Percentiles rank a stretch among this genome's conserved stretches.
These are phyloP conservation scores for Trichoderma sp. DNA, from an alignment of 2,329 filamentous ascomycete genomes.

Conservation along the genomic window DNA sequence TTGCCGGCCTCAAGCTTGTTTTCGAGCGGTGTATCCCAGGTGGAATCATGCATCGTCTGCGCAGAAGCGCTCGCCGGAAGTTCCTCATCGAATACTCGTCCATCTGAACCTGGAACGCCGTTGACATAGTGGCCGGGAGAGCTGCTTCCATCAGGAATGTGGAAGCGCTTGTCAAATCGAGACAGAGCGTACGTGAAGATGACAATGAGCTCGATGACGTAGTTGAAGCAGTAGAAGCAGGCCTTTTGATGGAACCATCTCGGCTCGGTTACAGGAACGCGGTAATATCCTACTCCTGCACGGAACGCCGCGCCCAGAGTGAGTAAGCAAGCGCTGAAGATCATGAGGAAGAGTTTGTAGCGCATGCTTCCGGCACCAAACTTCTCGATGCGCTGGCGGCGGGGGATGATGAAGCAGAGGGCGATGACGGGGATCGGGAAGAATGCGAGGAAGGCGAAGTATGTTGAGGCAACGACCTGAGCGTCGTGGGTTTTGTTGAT, in stretches of 20 bases:
- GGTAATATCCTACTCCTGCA: conserved; percentile 54
- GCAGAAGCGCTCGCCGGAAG: background rate
- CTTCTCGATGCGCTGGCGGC: conserved; percentile 45
- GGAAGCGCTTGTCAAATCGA: conserved; percentile 73
- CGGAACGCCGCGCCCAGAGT: conserved; percentile 69
- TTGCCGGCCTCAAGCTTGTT: background rate
- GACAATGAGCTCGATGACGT: conserved; percentile 68
- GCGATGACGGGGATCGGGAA: conserved; percentile 56
- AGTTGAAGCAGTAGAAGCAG: conserved; percentile 79
- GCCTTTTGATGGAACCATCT: conserved; percentile 70
- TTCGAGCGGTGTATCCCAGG: background rate
- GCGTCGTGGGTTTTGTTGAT: conserved; percentile 57
- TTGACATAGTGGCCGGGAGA: conserved; percentile 51
- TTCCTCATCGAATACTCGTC: background rate
- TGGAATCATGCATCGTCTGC: background rate
- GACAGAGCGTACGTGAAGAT: conserved; percentile 63
- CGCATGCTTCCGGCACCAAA: conserved; percentile 63
- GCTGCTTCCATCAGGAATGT: conserved; percentile 67
- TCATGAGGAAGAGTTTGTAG: conserved; percentile 64
- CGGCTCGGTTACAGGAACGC: conserved; percentile 49
- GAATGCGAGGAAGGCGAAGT: conserved; percentile 56
- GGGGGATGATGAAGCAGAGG: conserved; percentile 50
- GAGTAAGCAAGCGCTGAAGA: conserved; percentile 57
- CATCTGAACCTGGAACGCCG: conserved; percentile 6
- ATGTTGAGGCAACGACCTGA: conserved; percentile 64